A percentile compares a stretch with the other conserved stretches of the same genome.
Conservation (phyloP, 2,329 filamentous ascomycete genomes). For the Alternaria solani region DNA sequence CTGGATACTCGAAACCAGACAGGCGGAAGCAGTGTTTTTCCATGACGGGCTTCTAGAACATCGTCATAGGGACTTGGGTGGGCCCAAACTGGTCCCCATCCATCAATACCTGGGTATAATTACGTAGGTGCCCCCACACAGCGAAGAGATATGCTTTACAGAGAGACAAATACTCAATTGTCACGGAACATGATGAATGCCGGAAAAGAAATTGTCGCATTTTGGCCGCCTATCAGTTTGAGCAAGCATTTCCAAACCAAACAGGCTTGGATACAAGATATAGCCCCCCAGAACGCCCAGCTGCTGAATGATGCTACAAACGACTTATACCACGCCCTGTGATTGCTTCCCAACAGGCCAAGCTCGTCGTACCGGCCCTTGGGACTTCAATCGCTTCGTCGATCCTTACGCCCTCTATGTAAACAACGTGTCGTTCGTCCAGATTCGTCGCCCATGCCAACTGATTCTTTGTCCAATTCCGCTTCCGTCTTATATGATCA, state of each 20-base stretch:
- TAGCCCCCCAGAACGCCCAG: slow-evolving; percentile 39
- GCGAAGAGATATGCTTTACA: slow-evolving; percentile 6
- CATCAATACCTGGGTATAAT: slow-evolving; percentile 9
- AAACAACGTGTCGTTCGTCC: slow-evolving; percentile 7
- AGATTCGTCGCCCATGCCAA: slow-evolving; percentile 4
- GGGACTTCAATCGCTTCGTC: background rate
- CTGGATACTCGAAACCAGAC: background rate
- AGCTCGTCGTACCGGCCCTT: slow-evolving; percentile 1
- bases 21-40: background rate
- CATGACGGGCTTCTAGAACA: slow-evolving; percentile 17
- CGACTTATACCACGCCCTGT: slow-evolving; percentile 11
- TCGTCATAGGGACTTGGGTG: slow-evolving; percentile 27
- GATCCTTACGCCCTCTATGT: background rate
- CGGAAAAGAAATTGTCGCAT: slow-evolving; percentile 8
- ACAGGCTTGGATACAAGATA: slow-evolving; percentile 5
- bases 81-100: slow-evolving; percentile 16
- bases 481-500: slow-evolving; percentile 73
- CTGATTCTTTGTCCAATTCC: background rate
- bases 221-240: slow-evolving; percentile 10
- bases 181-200: background rate
- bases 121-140: slow-evolving; percentile 25
- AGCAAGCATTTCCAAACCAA: slow-evolving; percentile 14
- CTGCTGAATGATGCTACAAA: slow-evolving; percentile 41
- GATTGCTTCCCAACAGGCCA: slow-evolving; percentile 4
- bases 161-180: slow-evolving; percentile 1